Evolutionary conservation across 352 stramenopile species (phyloP).

Genomic region (Phytopythium chamaehyphon): DNA sequence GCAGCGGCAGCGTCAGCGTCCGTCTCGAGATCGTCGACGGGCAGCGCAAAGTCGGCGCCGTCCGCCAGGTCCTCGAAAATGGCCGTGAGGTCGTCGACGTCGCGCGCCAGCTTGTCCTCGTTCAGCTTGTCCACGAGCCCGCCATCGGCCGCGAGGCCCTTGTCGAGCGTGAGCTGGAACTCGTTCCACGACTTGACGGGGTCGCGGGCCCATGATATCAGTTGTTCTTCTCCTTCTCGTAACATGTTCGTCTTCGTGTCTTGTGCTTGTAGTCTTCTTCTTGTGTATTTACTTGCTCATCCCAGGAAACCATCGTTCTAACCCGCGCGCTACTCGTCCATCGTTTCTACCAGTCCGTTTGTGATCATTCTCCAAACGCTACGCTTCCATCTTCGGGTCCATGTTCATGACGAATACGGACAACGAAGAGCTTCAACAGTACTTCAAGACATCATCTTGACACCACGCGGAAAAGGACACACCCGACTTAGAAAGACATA

Average conservation of each 20-base stretch:
- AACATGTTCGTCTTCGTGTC: slow-evolving; percentile 48
- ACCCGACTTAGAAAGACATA: slow-evolving; percentile 89
- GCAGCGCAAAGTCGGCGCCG: slow-evolving; percentile 53
- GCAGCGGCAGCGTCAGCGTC: slow-evolving; percentile 21
- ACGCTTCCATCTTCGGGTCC: slow-evolving; percentile 33
- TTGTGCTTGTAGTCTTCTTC: slow-evolving; percentile 53
- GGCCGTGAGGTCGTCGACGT: slow-evolving; percentile 70
- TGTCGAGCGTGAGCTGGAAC: slow-evolving; percentile 39
- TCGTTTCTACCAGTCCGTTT: slow-evolving; percentile 76
- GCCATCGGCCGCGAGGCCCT: slow-evolving; percentile 18
- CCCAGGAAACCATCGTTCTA: slow-evolving; percentile 81
- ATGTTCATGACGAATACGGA: slow-evolving; percentile 68
- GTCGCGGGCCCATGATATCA: slow-evolving; percentile 54
- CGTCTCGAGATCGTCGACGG: slow-evolving; percentile 37
- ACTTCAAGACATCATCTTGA: slow-evolving; percentile 79
- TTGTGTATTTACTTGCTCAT: slow-evolving; percentile 76
- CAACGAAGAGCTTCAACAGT: slow-evolving; percentile 47
- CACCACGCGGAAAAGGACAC: slow-evolving; percentile 58
- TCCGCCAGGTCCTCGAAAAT: slow-evolving; percentile 73
- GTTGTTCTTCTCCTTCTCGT: slow-evolving; percentile 47
- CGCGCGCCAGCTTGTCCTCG: slow-evolving; percentile 65
- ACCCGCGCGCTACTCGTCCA: slow-evolving; percentile 62
- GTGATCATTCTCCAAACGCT: slow-evolving; percentile 46
- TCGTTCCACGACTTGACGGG: slow-evolving; percentile 47
- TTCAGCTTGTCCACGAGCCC: slow-evolving; percentile 63